Evolutionary conservation across 1,284 basidiomycete species (phyloP), one percentile per base, ranked within the genome.

Genomic region (Rhodotorula sp.): DNA sequence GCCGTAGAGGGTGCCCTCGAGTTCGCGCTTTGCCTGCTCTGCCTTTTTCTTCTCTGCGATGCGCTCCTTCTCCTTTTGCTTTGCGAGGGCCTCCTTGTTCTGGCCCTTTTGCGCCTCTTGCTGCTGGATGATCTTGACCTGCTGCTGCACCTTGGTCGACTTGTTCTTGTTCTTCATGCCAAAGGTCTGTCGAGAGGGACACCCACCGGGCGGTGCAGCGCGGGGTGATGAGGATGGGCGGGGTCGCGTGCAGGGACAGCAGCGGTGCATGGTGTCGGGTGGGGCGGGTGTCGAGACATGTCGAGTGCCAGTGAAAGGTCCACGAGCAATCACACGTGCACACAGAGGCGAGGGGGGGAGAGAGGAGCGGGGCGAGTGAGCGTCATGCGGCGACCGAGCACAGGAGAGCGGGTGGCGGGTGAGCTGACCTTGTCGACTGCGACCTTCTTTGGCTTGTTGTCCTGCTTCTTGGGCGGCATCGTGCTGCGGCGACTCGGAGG

Each of bases 131-230:
- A 2, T 89, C 82, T 78, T 85, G 73, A 51, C 81, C 67, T 68
- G 86, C 80, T 91, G 89, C 84, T 98, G 91, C 39, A 94, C 95
- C 83, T 91, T 97, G 76, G 91, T 85, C 22, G 92, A 94, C 85
- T 94, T 94, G 81, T 94, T 95, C 91, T 96, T 95, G 81, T 68
- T 71, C 74, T 79, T 65, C 59, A 64, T 56, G 34, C 68, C 70
- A 32, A 69, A 72, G 39, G 63, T 66, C 67, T 68, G 68, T n/a
- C 15, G 53, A 12, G 32, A 63, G 36, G n/a, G 15, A 9, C n/a
- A n/a, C n/a, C n/a, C n/a, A 17, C 25, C 36, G 15, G 36, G 27
- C 19, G 5, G n/a, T 17, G 39, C 22, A 25, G 29, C n/a, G n/a
- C n/a, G n/a, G 29, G 25, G 48, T 19, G 9, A 25, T 41, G 41